Evolutionary conservation across 768 basidiomycete species (phyloP), one percentile per base, ranked within the genome.

Genomic region (Cyathus striatus): DNA sequence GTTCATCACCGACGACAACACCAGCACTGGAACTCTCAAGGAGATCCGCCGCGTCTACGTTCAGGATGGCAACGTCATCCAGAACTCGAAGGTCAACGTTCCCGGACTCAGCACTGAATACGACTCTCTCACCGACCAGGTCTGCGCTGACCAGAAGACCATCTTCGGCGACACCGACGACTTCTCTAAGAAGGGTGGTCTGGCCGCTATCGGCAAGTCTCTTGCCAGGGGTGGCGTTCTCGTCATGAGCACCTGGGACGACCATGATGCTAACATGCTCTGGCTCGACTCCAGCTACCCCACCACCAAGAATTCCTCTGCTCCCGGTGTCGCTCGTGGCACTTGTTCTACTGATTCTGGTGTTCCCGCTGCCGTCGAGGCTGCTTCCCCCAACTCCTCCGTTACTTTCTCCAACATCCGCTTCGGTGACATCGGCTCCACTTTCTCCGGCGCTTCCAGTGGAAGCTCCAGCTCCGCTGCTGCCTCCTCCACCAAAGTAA

Each of bases 41-140:
- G 76, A 76, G 58, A 80, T 79, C 59, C 72, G 73, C 46, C 75
- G 75, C 44, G 40, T 79, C 45, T 78, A 77, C 62, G 75, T 79
- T 41, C 77, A 78, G 64, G 64, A 73, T 50, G 74, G 73, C 46
- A 47, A 61, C 27, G 71, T 78, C 51, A 72, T 76, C 63, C 60
- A 62, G 40, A 78, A 78, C 70, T 70, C 72, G 46, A 60, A 62
- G 36, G 57, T 60, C 57, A 72, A 65, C 61, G 61, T 79, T 56
- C 48, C 74, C 33, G 73, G 72, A 24, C 55, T 78, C 44, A 42
- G 38, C 45, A 38, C 50, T 23, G 45, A 56, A 35, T 59, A 47
- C 58, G 62, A 75, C 64, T 72, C 71, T 32, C 63, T 78, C 67
- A 75, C 71, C 45, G 66, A 69, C 48, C 48, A 45, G 23, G 76